Percentiles rank a stretch among this genome's conserved stretches.
Evolutionary conservation across 805 yeast species (phyloP).

Genomic region (Maudiozyma serrabonitensis): DNA sequence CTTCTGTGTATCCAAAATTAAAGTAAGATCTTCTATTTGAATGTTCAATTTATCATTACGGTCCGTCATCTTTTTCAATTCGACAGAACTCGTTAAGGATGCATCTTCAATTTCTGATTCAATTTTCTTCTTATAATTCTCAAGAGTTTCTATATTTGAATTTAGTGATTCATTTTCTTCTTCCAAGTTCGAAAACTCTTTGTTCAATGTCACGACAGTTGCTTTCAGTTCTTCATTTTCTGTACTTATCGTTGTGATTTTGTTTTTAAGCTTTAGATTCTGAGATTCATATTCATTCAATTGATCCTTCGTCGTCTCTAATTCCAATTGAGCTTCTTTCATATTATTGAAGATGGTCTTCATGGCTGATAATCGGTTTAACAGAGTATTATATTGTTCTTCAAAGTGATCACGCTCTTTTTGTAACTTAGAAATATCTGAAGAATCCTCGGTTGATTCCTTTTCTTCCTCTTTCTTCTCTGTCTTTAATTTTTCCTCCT

Average conservation of each 20-base stretch:
- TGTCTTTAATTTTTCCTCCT: background rate
- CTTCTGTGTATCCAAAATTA: conserved; percentile 29
- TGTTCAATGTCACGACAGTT: conserved; percentile 30
- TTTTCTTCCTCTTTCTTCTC: background rate
- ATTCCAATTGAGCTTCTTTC: conserved; percentile 58
- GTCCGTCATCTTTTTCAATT: conserved; percentile 13
- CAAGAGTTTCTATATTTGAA: conserved; percentile 42
- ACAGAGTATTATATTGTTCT: conserved; percentile 48
- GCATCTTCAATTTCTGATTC: conserved; percentile 32
- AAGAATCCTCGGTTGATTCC: background rate
- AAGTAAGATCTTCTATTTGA: conserved; percentile 32
- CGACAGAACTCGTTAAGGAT: conserved; percentile 32
- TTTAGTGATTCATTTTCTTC: conserved; percentile 42
- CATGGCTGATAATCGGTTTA: conserved; percentile 62
- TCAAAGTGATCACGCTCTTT: conserved; percentile 50
- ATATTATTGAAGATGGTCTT: conserved; percentile 61
- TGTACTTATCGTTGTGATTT: conserved; percentile 25
- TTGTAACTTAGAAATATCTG: conserved; percentile 26
- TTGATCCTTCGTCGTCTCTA: conserved; percentile 46
- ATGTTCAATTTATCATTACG: conserved; percentile 14
- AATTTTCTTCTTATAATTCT: conserved; percentile 32
- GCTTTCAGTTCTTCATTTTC: conserved; percentile 29
- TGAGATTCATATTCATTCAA: conserved; percentile 39
- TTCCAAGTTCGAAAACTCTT: conserved; percentile 39
- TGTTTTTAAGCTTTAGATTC: conserved; percentile 29